Evolutionary conservation across 2,329 filamentous ascomycete genomes (phyloP).

Genomic region (Microascus cirrosus): DNA sequence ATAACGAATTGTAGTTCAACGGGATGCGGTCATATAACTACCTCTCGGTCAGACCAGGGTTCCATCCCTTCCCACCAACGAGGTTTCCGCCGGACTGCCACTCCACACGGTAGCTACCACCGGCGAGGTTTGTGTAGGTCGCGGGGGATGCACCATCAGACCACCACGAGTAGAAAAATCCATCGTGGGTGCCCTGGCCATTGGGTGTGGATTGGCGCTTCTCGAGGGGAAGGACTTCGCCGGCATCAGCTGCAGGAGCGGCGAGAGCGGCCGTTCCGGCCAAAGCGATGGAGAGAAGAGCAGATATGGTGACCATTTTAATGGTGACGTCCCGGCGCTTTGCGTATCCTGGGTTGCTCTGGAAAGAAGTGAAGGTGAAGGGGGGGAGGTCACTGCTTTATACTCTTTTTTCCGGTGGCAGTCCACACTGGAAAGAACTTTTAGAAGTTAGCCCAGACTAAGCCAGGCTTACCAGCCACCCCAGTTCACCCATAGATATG

Average conservation of each 20-base stretch:
- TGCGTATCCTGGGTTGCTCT: too few species aligned
- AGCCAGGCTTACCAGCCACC: too few species aligned
- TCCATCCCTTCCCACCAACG: conserved; percentile 48
- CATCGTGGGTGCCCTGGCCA: conserved; percentile 21
- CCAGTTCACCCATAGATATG: too few species aligned
- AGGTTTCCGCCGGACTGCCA: conserved; percentile 39
- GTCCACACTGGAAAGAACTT: too few species aligned
- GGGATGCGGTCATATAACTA: conserved; percentile 20
- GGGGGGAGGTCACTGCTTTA: too few species aligned
- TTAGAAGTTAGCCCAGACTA: too few species aligned
- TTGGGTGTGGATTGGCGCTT: conserved; percentile 18
- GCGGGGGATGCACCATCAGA: conserved; percentile 29
- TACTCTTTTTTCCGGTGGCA: too few species aligned
- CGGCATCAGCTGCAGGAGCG: neutral
- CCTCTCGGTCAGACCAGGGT: conserved; percentile 34
- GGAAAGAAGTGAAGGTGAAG: too few species aligned
- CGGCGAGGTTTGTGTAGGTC: conserved; percentile 30
- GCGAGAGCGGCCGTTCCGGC: neutral
- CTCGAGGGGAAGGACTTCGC: neutral
- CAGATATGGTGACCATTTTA: neutral
- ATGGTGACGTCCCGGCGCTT: too few species aligned
- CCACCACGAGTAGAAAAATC: conserved; percentile 38
- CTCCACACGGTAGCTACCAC: conserved; percentile 28
- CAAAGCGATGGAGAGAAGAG: neutral
- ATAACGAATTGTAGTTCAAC: neutral